Conservation (phyloP, 768 basidiomycete genomes). For the Coprinopsis cinerea region DNA sequence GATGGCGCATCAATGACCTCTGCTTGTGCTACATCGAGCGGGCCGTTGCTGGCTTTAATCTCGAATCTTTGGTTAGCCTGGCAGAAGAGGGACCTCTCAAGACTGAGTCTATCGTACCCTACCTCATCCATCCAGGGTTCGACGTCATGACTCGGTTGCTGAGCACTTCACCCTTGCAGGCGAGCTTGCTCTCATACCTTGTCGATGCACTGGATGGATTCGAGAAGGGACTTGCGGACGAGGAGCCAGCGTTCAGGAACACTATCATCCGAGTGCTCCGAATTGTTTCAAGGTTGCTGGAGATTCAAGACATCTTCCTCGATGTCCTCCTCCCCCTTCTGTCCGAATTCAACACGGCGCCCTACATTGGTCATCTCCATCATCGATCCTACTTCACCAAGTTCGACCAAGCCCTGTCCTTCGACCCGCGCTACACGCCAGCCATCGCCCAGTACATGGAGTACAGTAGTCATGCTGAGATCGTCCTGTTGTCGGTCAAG, state of each 20-base stretch:
- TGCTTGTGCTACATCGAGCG: slow-evolving; percentile 84
- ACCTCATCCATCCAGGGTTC: slow-evolving; percentile 79
- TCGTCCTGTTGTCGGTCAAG: slow-evolving; percentile 72
- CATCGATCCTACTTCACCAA: slow-evolving; percentile 65
- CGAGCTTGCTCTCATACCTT: slow-evolving; percentile 70
- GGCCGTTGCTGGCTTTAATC: slow-evolving; percentile 72
- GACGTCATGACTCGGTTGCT: slow-evolving; percentile 78
- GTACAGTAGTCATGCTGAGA: slow-evolving; percentile 64
- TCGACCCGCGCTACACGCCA: slow-evolving; percentile 66
- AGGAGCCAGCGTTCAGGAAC: slow-evolving; percentile 64
- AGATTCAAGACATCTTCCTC: slow-evolving; percentile 84
- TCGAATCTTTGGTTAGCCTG: slow-evolving; percentile 61
- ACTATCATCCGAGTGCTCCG: slow-evolving; percentile 79
- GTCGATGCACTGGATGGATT: slow-evolving; percentile 77
- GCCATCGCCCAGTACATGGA: slow-evolving; percentile 78
- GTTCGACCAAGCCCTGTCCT: slow-evolving; percentile 71
- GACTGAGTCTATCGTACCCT: slow-evolving; percentile 46
- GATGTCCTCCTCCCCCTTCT: slow-evolving; percentile 82
- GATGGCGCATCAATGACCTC: slow-evolving; percentile 83
- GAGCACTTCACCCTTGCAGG: slow-evolving; percentile 65
- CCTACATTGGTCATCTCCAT: slow-evolving; percentile 49
- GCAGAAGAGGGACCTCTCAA: slow-evolving; percentile 49
- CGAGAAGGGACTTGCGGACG: slow-evolving; percentile 60
- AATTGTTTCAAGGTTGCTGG: slow-evolving; percentile 74
- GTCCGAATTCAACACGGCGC: slow-evolving; percentile 53